Conservation (phyloP, 2,329 filamentous ascomycete genomes). For the Lachnellula suecica region DNA sequence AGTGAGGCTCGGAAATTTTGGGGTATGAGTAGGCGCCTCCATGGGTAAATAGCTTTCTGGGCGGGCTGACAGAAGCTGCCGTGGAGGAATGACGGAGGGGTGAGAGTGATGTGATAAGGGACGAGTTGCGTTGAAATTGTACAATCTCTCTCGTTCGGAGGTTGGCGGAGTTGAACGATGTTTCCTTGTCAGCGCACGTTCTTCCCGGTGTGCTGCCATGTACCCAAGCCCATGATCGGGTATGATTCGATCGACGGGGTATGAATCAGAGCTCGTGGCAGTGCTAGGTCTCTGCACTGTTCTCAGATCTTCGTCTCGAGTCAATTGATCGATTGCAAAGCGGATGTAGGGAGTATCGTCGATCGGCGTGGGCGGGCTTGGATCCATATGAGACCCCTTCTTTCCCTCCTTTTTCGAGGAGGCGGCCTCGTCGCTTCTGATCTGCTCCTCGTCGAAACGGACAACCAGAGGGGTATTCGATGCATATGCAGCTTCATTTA, state of each 20-base stretch:
- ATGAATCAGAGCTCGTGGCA: slow-evolving; percentile 40
- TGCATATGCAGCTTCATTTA: slow-evolving; percentile 24
- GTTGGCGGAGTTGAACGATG: slow-evolving; percentile 35
- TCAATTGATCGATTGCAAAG: slow-evolving; percentile 86
- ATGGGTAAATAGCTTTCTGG: slow-evolving; percentile 48
- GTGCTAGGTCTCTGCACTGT: slow-evolving; percentile 49
- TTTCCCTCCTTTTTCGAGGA: slow-evolving; percentile 18
- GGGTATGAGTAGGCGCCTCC: slow-evolving; percentile 40
- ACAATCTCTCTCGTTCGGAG: slow-evolving; percentile 24
- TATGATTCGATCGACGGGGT: slow-evolving; percentile 50
- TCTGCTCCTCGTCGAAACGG: slow-evolving; percentile 31
- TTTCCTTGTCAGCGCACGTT: slow-evolving; percentile 34
- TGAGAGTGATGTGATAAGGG: slow-evolving; percentile 23
- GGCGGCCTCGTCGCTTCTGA: slow-evolving; percentile 21
- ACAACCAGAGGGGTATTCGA: slow-evolving; percentile 22
- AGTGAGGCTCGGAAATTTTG: slow-evolving; percentile 54
- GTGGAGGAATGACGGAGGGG: slow-evolving; percentile 7
- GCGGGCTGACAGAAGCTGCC: slow-evolving; percentile 15
- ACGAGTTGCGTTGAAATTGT: slow-evolving; percentile 30
- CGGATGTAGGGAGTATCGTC: slow-evolving; percentile 87
- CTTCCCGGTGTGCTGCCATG: slow-evolving; percentile 24
- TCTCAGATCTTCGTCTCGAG: slow-evolving; percentile 66
- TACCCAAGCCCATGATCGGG: slow-evolving; percentile 43
- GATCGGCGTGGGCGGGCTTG: slow-evolving; percentile 63
- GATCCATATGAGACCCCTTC: slow-evolving; percentile 14